Conservation (phyloP, 2,329 filamentous ascomycete genomes). For the Lachnellula suecica region DNA sequence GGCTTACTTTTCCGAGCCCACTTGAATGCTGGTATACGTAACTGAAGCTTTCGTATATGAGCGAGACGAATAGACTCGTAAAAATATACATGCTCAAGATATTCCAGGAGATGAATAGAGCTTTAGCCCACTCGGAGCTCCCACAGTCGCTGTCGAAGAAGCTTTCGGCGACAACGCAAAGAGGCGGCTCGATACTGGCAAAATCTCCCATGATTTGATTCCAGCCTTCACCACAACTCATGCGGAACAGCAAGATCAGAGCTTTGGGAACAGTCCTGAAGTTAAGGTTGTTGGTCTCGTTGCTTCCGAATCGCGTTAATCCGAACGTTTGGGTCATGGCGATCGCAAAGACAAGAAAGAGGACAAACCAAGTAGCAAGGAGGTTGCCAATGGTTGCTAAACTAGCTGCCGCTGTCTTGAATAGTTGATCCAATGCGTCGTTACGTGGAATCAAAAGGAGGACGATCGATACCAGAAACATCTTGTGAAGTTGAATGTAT, state of each 20-base stretch:
- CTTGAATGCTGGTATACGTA: slow-evolving; percentile 98
- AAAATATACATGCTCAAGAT: slow-evolving; percentile 99
- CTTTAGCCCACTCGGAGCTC: slow-evolving; percentile 82
- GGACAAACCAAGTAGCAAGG: slow-evolving; percentile 93
- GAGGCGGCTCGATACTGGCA: slow-evolving; percentile 73
- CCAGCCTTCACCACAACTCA: slow-evolving; percentile 94
- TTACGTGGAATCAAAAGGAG: slow-evolving; percentile 92
- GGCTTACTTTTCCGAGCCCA: slow-evolving; percentile 83
- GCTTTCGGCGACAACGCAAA: slow-evolving; percentile 69
- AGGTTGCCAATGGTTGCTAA: slow-evolving; percentile 87
- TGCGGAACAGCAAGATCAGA: slow-evolving; percentile 87
- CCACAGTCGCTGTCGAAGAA: slow-evolving; percentile 94
- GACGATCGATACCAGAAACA: slow-evolving; percentile 87
- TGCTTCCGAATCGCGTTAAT: slow-evolving; percentile 78
- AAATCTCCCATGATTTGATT: slow-evolving; percentile 97
- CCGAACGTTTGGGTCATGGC: slow-evolving; percentile 95
- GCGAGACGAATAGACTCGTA: slow-evolving; percentile 94
- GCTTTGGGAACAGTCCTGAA: slow-evolving; percentile 93
- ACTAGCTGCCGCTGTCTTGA: slow-evolving; percentile 97
- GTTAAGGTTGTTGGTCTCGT: slow-evolving; percentile 79
- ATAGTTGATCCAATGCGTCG: slow-evolving; percentile 94
- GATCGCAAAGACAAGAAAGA: slow-evolving; percentile 95
- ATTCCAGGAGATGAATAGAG: slow-evolving; percentile 95
- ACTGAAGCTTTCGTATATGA: slow-evolving; percentile 99
- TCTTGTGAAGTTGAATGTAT: slow-evolving; percentile 84